Percentiles rank a stretch among this genome's conserved stretches.
These are phyloP conservation scores for Coix lacrymajobi DNA, from an alignment of 176 grass and related monocot species.

Conservation along the genomic window DNA sequence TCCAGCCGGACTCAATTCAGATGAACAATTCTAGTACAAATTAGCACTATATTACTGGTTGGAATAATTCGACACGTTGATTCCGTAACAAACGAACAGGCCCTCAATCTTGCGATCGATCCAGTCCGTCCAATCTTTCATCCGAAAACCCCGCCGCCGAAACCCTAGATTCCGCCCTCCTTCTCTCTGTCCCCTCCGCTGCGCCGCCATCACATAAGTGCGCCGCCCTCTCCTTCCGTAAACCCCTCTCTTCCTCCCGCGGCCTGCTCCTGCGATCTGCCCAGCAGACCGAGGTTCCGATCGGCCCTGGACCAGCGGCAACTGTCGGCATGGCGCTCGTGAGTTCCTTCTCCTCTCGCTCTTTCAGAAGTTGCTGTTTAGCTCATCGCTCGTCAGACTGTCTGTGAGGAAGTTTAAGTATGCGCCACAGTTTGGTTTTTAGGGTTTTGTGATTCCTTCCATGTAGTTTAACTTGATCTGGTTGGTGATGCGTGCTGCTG, in stretches of 20 bases:
- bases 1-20: too few relatives aligned
- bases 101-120: neutral
- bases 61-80: too few relatives aligned
- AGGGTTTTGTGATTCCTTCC: neutral
- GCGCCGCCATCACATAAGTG: constrained; percentile 37
- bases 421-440: neutral
- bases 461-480: too few relatives aligned
- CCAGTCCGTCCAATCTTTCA: neutral
- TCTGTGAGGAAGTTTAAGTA: neutral
- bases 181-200: neutral
- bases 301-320: neutral
- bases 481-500: neutral
- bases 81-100: too few relatives aligned
- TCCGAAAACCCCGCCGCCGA: neutral
- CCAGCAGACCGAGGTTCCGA: constrained; percentile 28
- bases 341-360: neutral
- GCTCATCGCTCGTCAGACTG: neutral
- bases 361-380: neutral
- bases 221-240: neutral
- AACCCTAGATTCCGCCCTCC: constrained; percentile 53
- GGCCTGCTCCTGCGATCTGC: constrained; percentile 12
- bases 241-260: constrained; percentile 11
- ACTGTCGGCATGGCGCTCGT: constrained; percentile 37
- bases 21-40: too few relatives aligned
- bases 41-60: too few relatives aligned